A percentile compares a stretch with the other conserved stretches of the same genome.
phyloP scores from a whole-genome alignment of 768 basidiomycete genomes.

The Tephrocybe sp. region DNA sequence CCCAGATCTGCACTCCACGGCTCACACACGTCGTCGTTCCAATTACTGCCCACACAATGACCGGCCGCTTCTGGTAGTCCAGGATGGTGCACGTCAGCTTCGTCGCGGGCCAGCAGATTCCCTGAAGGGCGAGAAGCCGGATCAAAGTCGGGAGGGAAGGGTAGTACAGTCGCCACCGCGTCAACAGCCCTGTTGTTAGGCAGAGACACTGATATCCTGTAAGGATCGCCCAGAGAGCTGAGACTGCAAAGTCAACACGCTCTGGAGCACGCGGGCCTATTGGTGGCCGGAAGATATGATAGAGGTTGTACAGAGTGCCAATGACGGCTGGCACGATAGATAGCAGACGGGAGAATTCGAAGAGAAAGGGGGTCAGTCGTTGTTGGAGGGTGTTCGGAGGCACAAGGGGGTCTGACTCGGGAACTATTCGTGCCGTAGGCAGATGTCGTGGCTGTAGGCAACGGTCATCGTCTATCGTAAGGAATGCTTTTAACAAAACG shows the following conservation, averaged over 20 bases:
- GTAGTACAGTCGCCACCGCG: slow-evolving; percentile 91
- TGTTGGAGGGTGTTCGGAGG: slow-evolving; percentile 47
- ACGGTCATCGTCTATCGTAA: background rate
- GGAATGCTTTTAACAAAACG: slow-evolving; percentile 25
- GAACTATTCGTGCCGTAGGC: slow-evolving; percentile 66
- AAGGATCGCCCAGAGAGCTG: slow-evolving; percentile 75
- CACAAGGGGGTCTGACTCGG: slow-evolving; percentile 47
- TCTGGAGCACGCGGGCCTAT: slow-evolving; percentile 34
- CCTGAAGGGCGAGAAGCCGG: slow-evolving; percentile 88
- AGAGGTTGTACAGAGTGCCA: slow-evolving; percentile 56
- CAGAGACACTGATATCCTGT: slow-evolving; percentile 89
- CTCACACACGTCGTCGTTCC: slow-evolving; percentile 86
- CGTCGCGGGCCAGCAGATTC: slow-evolving; percentile 96
- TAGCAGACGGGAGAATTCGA: slow-evolving; percentile 68
- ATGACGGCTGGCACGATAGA: slow-evolving; percentile 72
- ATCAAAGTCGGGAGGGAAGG: slow-evolving; percentile 85
- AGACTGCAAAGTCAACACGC: slow-evolving; percentile 64
- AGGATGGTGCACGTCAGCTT: slow-evolving; percentile 80
- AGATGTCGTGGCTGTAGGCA: slow-evolving; percentile 54
- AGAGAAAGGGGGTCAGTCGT: slow-evolving; percentile 58
- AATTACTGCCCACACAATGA: slow-evolving; percentile 88
- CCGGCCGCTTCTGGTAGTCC: slow-evolving; percentile 67
- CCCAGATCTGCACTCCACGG: slow-evolving; percentile 90
- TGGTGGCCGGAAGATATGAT: slow-evolving; percentile 48
- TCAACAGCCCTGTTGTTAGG: slow-evolving; percentile 85